phyloP scores from a whole-genome alignment of 2,329 filamentous ascomycete genomes.

The Leptosphaerulina australis region DNA sequence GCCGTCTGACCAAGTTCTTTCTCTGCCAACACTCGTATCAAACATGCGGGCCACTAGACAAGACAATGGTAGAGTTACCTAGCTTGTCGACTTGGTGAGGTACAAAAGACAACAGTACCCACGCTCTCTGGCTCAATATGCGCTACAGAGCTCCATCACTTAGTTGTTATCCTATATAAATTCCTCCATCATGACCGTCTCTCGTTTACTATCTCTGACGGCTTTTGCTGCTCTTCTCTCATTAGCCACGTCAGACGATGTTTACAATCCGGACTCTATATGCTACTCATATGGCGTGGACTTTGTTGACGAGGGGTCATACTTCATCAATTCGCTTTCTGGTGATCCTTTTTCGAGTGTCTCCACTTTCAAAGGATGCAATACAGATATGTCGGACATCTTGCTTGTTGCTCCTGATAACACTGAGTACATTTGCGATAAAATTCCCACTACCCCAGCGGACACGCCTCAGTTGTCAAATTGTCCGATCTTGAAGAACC shows the following conservation, averaged over 20 bases:
- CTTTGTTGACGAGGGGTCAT: slow-evolving; percentile 51
- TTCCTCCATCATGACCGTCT: slow-evolving; percentile 30
- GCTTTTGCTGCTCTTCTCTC: slow-evolving; percentile 35
- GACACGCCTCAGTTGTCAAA: slow-evolving; percentile 49
- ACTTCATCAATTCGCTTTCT: slow-evolving; percentile 55
- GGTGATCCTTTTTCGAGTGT: slow-evolving; percentile 52
- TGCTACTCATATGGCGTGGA: slow-evolving; percentile 51
- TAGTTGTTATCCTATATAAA: background rate
- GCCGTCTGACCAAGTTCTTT: slow-evolving; percentile 23
- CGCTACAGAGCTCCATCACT: background rate
- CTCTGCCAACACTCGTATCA: slow-evolving; percentile 16
- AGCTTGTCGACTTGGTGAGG: slow-evolving; percentile 10
- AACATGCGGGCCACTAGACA: slow-evolving; percentile 17
- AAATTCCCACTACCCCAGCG: slow-evolving; percentile 50
- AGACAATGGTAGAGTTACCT: slow-evolving; percentile 15
- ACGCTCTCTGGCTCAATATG: slow-evolving; percentile 3
- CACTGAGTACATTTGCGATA: slow-evolving; percentile 51
- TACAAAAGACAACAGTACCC: slow-evolving; percentile 33
- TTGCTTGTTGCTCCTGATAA: slow-evolving; percentile 52
- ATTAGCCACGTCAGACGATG: slow-evolving; percentile 29
- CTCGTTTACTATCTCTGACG: slow-evolving; percentile 33
- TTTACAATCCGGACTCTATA: slow-evolving; percentile 26
- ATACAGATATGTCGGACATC: slow-evolving; percentile 50
- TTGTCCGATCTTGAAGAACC: slow-evolving; percentile 52
- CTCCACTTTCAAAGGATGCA: slow-evolving; percentile 53